Conservation (phyloP, 1,284 basidiomycete species). For the Stygiomarasmius scandens region DNA sequence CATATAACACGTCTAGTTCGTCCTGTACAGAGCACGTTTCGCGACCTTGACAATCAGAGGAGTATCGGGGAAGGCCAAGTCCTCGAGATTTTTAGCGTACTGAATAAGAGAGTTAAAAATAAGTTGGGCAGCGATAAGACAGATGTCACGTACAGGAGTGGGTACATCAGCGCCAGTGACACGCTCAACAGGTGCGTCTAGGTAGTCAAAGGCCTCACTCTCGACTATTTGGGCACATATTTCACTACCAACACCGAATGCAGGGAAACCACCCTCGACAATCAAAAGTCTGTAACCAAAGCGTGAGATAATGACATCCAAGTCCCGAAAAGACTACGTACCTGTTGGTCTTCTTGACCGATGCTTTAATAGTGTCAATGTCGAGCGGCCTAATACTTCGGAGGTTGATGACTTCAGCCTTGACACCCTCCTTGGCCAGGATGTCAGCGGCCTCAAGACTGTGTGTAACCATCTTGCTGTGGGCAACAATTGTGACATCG, state of each 20-base stretch:
- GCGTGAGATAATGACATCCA: constrained; percentile 11
- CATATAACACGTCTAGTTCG: constrained; percentile 54
- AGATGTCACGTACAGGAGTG: constrained; percentile 77
- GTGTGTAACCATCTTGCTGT: constrained; percentile 95
- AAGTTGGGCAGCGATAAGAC: constrained; percentile 8
- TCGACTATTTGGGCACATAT: constrained; percentile 97
- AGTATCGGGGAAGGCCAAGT: constrained; percentile 90
- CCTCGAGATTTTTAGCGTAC: constrained; percentile 91
- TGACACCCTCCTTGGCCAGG: constrained; percentile 95
- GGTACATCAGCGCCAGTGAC: constrained; percentile 97
- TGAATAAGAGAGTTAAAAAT: constrained; percentile 33
- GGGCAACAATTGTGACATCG: constrained; percentile 95
- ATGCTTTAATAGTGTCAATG: constrained; percentile 94
- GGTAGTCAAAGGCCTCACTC: constrained; percentile 94
- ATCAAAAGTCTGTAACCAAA: constrained; percentile 70
- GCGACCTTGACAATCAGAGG: constrained; percentile 87
- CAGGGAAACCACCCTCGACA: constrained; percentile 98
- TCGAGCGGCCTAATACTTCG: constrained; percentile 94
- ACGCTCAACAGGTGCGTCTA: constrained; percentile 97
- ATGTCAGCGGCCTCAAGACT: constrained; percentile 91
- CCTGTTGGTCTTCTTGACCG: constrained; percentile 99
- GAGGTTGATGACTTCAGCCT: constrained; percentile 98
- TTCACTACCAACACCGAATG: constrained; percentile 97
- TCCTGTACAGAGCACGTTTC: constrained; percentile 88
- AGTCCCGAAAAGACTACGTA: constrained; percentile 28